Evolutionary conservation across 1,284 basidiomycete species (phyloP), one percentile per base, ranked within the genome.

Genomic region (Sporisorium scitamineum): DNA sequence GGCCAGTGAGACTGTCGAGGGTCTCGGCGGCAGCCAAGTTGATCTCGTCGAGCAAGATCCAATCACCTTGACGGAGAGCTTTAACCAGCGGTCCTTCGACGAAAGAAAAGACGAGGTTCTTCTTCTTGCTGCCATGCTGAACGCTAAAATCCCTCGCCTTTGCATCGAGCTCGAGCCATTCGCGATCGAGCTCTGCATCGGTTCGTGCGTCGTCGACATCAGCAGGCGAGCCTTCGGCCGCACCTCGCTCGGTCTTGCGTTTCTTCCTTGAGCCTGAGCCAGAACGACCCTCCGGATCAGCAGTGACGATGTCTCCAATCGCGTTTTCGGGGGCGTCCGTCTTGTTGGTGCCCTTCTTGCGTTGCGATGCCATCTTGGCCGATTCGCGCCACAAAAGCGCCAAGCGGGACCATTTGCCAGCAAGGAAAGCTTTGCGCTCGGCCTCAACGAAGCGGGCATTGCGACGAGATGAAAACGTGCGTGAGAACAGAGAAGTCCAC

Each of bases 31-130:
- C 94, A 0, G 96, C 95, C 24, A 99, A 88, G 84, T 99, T 99
- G 86, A 99, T 91, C 87, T 99, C 97, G 81, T 99, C 97, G 5
- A 99, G 90, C 24, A 99, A 87, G 41, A 99, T 90, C 97, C 97
- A 99, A 84, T 96, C 91, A 9, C 97, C 97, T 42, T 90, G 89
- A 47, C 92, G 90, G 65, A 99, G 86, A 0, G 97, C 97, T 80
- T 92, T 93, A n/a, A 98, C 91, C 14, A 99, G 87, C 10, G 97
- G 96, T 0, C 97, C 97, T 84, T 99, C 97, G 3, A 98, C 91
- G 80, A 98, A 99, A 6, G 91, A 91, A 83, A 99, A 99, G 60
- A 82, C 81, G 32, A 85, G 74, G 24, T 78, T 81, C 58, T 78
- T 77, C 55, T 76, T 71, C 59, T 73, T 73, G 48, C 73, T 55